Percentiles rank a stretch among this genome's conserved stretches.
Evolutionary conservation across 129 eudicot genomes (phyloP).

Genomic region (Chrysanthemum makinoi): DNA sequence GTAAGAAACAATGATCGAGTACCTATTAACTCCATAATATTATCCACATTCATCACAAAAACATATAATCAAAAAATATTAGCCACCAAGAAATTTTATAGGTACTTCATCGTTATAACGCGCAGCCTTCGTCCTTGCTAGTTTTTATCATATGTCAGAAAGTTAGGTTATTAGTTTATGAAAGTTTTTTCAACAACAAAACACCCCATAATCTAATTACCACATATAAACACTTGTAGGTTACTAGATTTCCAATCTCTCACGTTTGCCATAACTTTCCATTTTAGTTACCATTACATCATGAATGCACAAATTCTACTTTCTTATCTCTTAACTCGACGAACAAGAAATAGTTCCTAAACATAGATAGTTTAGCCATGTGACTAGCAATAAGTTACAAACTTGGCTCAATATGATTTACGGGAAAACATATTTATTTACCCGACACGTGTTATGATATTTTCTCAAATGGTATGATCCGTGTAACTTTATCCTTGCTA

Average conservation of each 20-base stretch:
- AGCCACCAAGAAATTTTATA: too few species aligned
- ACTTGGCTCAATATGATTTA: conserved; percentile 15
- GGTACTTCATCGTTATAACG: too few species aligned
- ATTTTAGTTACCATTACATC: conserved; percentile 8
- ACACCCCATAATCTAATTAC: background rate
- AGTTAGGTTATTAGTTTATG: too few species aligned
- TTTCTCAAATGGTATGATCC: background rate
- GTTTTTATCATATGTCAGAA: too few species aligned
- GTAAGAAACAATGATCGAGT: too few species aligned
- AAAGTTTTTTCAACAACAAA: too few species aligned
- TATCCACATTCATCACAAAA: too few species aligned
- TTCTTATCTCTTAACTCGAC: conserved; percentile 5
- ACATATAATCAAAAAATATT: too few species aligned
- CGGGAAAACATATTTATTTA: background rate
- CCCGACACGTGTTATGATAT: background rate
- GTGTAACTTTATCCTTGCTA: background rate
- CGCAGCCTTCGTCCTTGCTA: too few species aligned
- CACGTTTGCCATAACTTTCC: conserved; percentile 3
- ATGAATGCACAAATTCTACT: conserved; percentile 5
- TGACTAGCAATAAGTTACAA: conserved; percentile 16
- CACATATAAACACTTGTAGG: background rate
- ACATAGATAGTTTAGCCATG: conserved; percentile 22
- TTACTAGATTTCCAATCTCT: conserved; percentile 9
- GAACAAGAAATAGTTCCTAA: conserved; percentile 31
- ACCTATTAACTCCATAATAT: too few species aligned